Percentiles rank a stretch among this genome's conserved stretches.
Evolutionary conservation across 345 rosid genomes (phyloP).

Genomic region (Populus nigra): DNA sequence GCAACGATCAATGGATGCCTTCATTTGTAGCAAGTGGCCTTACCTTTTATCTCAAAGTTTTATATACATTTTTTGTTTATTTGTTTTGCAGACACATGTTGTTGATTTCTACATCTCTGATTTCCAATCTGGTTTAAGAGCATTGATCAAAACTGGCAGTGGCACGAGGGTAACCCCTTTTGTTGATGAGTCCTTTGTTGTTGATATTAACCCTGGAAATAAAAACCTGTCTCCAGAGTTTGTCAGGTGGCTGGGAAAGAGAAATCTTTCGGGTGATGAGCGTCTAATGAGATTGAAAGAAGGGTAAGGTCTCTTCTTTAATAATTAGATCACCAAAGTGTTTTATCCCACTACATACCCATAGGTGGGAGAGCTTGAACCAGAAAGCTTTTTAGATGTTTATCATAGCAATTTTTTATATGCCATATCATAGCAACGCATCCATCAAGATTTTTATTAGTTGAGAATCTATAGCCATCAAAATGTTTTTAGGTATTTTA

Average conservation of each 20-base stretch:
- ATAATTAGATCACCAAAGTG: no score
- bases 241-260: conserved; percentile 70
- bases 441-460: background rate
- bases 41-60: background rate
- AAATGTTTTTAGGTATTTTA: background rate
- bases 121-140: conserved; percentile 89
- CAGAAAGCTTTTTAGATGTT: background rate
- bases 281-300: conserved; percentile 71
- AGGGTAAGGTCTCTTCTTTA: conserved; percentile 50
- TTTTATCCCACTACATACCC: background rate
- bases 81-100: conserved; percentile 59
- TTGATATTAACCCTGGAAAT: conserved; percentile 58
- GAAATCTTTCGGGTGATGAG: conserved; percentile 68
- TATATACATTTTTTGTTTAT: background rate
- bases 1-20: background rate
- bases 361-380: background rate
- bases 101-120: conserved; percentile 97
- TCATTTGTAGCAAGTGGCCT: background rate
- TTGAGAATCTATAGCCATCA: background rate
- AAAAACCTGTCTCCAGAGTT: conserved; percentile 72
- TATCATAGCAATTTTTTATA: background rate
- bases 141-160: conserved; percentile 80
- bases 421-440: background rate
- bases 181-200: conserved; percentile 66
- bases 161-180: conserved; percentile 74